Evolutionary conservation across 495 filamentous ascomycete genomes (phyloP).

Genomic region (Penicilliopsis zonata): DNA sequence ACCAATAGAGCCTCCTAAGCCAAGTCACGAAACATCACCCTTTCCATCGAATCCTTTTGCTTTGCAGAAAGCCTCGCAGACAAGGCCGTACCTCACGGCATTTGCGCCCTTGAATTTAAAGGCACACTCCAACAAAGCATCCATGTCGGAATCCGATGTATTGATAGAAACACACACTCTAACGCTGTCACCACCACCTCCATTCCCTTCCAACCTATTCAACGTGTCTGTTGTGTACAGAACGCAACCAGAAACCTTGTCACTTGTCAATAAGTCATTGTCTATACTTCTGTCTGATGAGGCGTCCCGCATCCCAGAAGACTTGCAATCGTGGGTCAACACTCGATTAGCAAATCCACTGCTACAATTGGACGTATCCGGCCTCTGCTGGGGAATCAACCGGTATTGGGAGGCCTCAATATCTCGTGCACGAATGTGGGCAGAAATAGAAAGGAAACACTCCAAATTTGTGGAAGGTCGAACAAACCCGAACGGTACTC

Average conservation of each 20-base stretch:
- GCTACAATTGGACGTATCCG: slow-evolving; percentile 26
- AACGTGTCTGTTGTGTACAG: slow-evolving; percentile 25
- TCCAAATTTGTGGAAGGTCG: slow-evolving; percentile 4
- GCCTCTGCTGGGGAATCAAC: slow-evolving; percentile 32
- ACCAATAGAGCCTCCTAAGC: slow-evolving; percentile 13
- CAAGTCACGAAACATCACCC: slow-evolving; percentile 10
- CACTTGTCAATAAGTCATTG: slow-evolving; percentile 19
- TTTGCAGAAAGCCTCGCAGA: slow-evolving; percentile 15
- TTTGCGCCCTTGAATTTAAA: slow-evolving; percentile 26
- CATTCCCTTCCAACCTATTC: slow-evolving; percentile 26
- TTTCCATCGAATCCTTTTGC: slow-evolving; percentile 25
- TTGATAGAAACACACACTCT: slow-evolving; percentile 26
- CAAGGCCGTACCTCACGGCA: slow-evolving; percentile 21
- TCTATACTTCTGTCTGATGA: slow-evolving; percentile 9
- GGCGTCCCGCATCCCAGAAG: slow-evolving; percentile 15
- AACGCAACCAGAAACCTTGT: slow-evolving; percentile 26
- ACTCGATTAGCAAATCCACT: slow-evolving; percentile 23
- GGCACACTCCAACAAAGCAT: slow-evolving; percentile 12
- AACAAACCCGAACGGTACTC: background rate
- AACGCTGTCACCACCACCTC: slow-evolving; percentile 21
- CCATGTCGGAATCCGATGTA: slow-evolving; percentile 5
- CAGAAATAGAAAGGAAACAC: slow-evolving; percentile 19
- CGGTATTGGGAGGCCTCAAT: slow-evolving; percentile 31
- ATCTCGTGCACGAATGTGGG: slow-evolving; percentile 27
- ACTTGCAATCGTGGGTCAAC: slow-evolving; percentile 29